Evolutionary conservation across 129 eudicot genomes (phyloP), one percentile per base, ranked within the genome.

Genomic region (Silybum marianum): DNA sequence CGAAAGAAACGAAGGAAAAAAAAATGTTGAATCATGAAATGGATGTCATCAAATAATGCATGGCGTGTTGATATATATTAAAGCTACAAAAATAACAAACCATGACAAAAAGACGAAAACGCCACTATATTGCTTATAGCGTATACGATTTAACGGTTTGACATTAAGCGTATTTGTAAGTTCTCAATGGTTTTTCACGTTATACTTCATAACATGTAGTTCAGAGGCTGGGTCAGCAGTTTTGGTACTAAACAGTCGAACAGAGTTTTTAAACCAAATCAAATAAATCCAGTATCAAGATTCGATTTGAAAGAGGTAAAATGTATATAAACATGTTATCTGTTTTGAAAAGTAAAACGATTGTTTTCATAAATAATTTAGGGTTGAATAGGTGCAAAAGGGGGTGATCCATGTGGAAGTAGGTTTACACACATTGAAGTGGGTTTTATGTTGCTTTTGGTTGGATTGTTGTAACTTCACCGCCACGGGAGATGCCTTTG

Each of bases 391-490:
- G 16, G 54, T 11, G 18, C 0, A 44, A 44, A 44, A 44, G 11
- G 54, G 54, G 16, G 54, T 44, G 4, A 44, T 44, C 16, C 16
- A 44, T 44, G 54, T 44, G 54, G 16, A 40, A 40, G 54, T 44
- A 10, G 54, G 54, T 44, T 44, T 44, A 44, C 54, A 44, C 54
- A 44, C 16, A 44, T 44, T 44, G 54, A 44, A 44, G 54, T 44
- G 54, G 54, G 13, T 44, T 44, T 65, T 5, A 40, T 28, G 63
- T 63, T 65, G 62, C 39, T 63, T 77, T 77, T 77, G 73, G 72
- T 76, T 76, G 71, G 34, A 19, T 60, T 58, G 80, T 77, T 65
- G 38, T 77, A 63, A 77, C 81, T 77, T 77, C 81, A 77, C 72
- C 36, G 18, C 39, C 60, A 77, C 73, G 73, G 81, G 81, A 65